Evolutionary conservation across 306 rosid species (phyloP), one percentile per base, ranked within the genome.

Genomic region (Phaseolus lunatus): DNA sequence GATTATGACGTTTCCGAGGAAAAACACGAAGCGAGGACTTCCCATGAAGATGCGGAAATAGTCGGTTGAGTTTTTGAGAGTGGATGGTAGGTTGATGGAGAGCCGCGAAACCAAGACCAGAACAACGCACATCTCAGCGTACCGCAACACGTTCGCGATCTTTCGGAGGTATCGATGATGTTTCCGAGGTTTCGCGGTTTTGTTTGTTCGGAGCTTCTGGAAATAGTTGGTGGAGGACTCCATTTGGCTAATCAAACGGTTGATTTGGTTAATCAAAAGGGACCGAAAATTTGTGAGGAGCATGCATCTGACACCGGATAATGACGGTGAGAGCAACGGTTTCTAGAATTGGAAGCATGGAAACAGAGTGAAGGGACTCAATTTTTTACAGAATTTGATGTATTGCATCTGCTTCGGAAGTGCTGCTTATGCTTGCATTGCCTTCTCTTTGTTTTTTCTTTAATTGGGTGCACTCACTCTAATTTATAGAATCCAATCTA

Each of bases 1-100:
- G 77, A 94, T 81, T 0, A 94, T 94, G 20, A 75, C 37, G 80
- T 94, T 94, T 27, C 98, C 98, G 8, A 92, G 5, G 0, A 94
- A 58, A 41, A 94, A 94, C 75, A 90, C 93, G 52, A 89, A 82
- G 48, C 77, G 84, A 47, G 95, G 95, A 19, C 89, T 89, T 2
- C 79, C 74, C 67, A 87, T 20, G 78, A 81, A 66, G 44, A 73
- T 83, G 0, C 76, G 82, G 65, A 94, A 78, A 79, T 84, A 90
- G 67, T 85, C 88, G 45, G 86, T 80, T 6, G 89, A 80, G 79
- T 74, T 88, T 82, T 86, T 94, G 43, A 94, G 52, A 5, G 88
- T 89, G 18, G 39, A 53, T 3, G 93, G 96, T 26, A 94, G 81
- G 11, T 87, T 85, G 12, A 84, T 19, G 4, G 95, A 90, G 23